Evolutionary conservation across 2,329 filamentous ascomycete genomes (phyloP).

Genomic region (Penicillium italicum): DNA sequence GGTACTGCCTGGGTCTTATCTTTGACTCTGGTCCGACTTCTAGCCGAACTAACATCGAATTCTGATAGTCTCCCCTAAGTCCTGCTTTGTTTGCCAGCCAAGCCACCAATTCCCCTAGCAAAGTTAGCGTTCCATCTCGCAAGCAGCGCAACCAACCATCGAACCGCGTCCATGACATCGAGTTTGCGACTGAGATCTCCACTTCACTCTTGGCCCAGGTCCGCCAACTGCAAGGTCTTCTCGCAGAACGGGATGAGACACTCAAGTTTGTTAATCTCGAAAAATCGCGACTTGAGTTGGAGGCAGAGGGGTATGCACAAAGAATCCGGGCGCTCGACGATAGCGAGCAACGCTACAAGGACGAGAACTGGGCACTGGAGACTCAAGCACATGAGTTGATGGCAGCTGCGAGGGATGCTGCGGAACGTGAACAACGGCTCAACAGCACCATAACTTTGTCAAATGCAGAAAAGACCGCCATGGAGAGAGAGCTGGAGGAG

Average conservation of each 20-base stretch:
- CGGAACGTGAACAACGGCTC: conserved; percentile 79
- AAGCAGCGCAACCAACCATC: conserved; percentile 87
- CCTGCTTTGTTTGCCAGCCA: conserved; percentile 79
- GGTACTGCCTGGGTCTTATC: conserved; percentile 32
- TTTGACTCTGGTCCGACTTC: not conserved
- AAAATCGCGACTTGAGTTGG: conserved; percentile 74
- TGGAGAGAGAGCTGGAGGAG: conserved; percentile 88
- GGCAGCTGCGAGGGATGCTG: conserved; percentile 67
- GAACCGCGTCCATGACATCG: conserved; percentile 88
- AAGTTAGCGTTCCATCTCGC: conserved; percentile 79
- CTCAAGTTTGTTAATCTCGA: conserved; percentile 71
- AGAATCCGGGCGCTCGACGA: conserved; percentile 81
- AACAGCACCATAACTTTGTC: conserved; percentile 66
- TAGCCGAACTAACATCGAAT: conserved; percentile 8
- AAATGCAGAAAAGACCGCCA: conserved; percentile 69
- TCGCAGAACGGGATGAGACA: conserved; percentile 84
- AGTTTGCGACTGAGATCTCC: conserved; percentile 97
- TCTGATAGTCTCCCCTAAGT: conserved; percentile 61
- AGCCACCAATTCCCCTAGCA: conserved; percentile 80
- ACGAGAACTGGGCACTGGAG: conserved; percentile 97
- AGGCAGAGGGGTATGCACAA: conserved; percentile 74
- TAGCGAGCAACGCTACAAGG: conserved; percentile 92
- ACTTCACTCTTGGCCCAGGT: conserved; percentile 93
- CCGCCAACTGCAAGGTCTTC: conserved; percentile 77
- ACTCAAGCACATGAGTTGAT: conserved; percentile 84